These are phyloP conservation scores for Amphirosellinia nigrospora DNA, from an alignment of 495 filamentous ascomycete genomes.

Conservation along the genomic window DNA sequence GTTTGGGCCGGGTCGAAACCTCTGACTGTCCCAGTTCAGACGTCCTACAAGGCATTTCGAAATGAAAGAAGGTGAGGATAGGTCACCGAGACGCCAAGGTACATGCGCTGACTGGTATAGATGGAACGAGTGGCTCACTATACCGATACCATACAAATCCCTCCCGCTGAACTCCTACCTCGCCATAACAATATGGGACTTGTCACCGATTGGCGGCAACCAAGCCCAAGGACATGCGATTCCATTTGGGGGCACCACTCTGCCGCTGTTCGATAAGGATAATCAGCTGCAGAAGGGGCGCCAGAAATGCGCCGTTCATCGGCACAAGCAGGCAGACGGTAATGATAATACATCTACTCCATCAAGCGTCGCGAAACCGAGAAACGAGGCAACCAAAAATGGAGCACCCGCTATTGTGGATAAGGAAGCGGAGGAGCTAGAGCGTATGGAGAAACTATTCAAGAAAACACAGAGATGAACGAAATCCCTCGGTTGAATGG, in stretches of 20 bases:
- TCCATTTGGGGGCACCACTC: slow-evolving; percentile 93
- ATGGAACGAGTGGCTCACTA: slow-evolving; percentile 96
- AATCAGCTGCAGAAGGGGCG: slow-evolving; percentile 86
- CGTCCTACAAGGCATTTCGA: slow-evolving; percentile 88
- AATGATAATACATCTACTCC: slow-evolving; percentile 82
- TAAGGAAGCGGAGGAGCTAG: slow-evolving; percentile 75
- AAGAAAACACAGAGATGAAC: slow-evolving; percentile 99
- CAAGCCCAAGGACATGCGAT: slow-evolving; percentile 73
- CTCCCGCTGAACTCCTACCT: slow-evolving; percentile 80
- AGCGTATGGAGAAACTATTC: slow-evolving; percentile 82
- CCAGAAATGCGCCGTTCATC: slow-evolving; percentile 87
- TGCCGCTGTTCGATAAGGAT: slow-evolving; percentile 88
- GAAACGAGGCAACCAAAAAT: slow-evolving; percentile 47
- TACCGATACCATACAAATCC: slow-evolving; percentile 82
- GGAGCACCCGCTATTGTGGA: slow-evolving; percentile 39
- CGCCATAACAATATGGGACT: slow-evolving; percentile 94
- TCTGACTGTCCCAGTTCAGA: slow-evolving; percentile 88
- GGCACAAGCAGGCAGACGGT: slow-evolving; percentile 84
- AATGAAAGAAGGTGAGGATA: slow-evolving; percentile 60
- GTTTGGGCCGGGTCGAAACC: slow-evolving; percentile 97
- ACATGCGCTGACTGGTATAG: slow-evolving; percentile 41
- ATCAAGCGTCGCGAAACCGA: slow-evolving; percentile 57
- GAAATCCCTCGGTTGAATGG: slow-evolving; percentile 95
- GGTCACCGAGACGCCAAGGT: background rate
- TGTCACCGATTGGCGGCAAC: slow-evolving; percentile 75